Evolutionary conservation across 1,284 basidiomycete species (phyloP).

Genomic region (Tylopilus sp.): DNA sequence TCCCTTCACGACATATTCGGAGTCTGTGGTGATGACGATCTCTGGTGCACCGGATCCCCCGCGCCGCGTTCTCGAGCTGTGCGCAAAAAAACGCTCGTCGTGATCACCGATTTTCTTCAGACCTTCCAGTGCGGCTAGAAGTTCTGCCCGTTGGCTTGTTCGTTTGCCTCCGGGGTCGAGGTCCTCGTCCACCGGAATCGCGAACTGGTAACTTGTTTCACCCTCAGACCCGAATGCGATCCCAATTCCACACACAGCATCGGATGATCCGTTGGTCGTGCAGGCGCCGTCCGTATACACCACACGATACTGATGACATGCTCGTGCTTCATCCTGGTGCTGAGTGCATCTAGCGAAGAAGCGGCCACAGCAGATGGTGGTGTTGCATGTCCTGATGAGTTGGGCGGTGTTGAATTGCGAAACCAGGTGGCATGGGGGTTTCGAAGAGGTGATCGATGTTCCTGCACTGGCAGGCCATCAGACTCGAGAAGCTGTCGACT

Average conservation of each 20-base stretch:
- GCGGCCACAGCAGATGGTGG: too few species aligned
- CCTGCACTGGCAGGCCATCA: too few species aligned
- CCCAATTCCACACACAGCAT: conserved; percentile 13
- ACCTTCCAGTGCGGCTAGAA: conserved; percentile 16
- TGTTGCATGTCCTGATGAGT: too few species aligned
- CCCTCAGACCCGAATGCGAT: conserved; percentile 8
- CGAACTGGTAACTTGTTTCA: conserved; percentile 12
- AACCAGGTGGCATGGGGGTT: too few species aligned
- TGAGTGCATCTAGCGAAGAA: too few species aligned
- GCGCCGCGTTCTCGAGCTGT: too few species aligned
- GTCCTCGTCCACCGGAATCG: conserved; percentile 13
- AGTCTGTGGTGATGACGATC: conserved; percentile 35
- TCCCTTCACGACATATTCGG: conserved; percentile 39
- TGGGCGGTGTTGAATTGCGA: too few species aligned
- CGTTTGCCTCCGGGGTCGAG: conserved; percentile 3
- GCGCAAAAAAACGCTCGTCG: too few species aligned
- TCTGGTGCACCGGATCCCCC: neutral
- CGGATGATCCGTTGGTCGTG: conserved; percentile 2
- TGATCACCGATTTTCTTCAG: too few species aligned
- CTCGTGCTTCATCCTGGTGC: too few species aligned
- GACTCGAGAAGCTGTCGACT: too few species aligned
- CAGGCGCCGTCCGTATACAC: conserved; percentile 18
- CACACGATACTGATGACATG: conserved; percentile 17
- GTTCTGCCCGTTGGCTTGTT: conserved; percentile 19
- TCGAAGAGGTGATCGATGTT: too few species aligned